A percentile compares a stretch with the other conserved stretches of the same genome.
These are phyloP conservation scores for Trametes gibbosa DNA, from an alignment of 768 basidiomycete species.

Conservation along the genomic window DNA sequence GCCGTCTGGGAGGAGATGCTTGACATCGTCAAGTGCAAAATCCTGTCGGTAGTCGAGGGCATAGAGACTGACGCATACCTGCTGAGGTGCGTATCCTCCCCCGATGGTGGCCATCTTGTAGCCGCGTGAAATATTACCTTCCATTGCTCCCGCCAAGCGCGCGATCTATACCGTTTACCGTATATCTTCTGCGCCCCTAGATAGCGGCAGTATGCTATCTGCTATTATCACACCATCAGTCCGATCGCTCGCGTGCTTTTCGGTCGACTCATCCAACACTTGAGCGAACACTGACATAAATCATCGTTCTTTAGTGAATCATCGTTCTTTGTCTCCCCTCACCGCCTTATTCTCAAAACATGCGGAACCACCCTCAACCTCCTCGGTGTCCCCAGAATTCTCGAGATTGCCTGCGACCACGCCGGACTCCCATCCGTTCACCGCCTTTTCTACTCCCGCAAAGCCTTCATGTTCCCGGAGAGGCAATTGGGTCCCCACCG, in stretches of 20 bases:
- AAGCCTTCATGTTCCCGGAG: constrained; percentile 99
- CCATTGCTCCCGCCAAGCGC: no score
- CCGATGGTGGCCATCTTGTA: neutral
- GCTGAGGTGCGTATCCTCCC: constrained; percentile 60
- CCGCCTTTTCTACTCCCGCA: constrained; percentile 96
- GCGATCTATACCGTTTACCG: neutral
- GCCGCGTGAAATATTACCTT: neutral
- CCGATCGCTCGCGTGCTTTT: neutral
- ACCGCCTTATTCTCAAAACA: constrained; percentile 96
- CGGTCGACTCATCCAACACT: neutral
- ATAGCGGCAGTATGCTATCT: neutral
- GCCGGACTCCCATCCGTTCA: constrained; percentile 70
- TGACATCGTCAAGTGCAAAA: constrained; percentile 93
- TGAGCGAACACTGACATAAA: neutral
- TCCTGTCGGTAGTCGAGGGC: constrained; percentile 87
- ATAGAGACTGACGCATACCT: constrained; percentile 94
- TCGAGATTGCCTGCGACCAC: constrained; percentile 80
- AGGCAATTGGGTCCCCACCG: constrained; percentile 89
- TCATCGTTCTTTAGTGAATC: constrained; percentile 68
- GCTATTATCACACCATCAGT: neutral
- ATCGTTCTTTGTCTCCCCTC: constrained; percentile 90
- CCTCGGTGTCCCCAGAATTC: constrained; percentile 89
- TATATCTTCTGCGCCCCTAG: neutral
- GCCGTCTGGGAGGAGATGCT: constrained; percentile 96
- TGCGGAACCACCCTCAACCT: constrained; percentile 99